Evolutionary conservation across 106 monocot genomes (phyloP), one percentile per base, ranked within the genome.

Genomic region (Hemerocallis citrina): DNA sequence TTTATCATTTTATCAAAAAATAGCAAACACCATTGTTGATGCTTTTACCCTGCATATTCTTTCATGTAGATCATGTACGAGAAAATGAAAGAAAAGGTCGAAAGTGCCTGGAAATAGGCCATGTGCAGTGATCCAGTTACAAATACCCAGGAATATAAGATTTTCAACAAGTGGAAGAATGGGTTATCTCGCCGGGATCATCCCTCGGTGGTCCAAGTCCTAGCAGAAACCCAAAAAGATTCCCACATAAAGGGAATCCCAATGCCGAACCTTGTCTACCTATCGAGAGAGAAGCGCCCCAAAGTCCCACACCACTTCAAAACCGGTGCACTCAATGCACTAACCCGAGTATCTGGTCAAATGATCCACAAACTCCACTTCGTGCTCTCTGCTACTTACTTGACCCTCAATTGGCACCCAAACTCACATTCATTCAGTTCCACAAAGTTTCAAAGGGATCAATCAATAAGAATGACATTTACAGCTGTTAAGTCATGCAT

Each of bases 401-500:
- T 5, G 89, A 89, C 67, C 47, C 71, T 2, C 52, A 11, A 2
- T 13, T 73, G 20, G 45, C 68, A 17, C 11, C 71, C 21, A 66
- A 46, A 1, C 74, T 85, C 28, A 78, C 89, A 2, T 89, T 40
- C 48, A 85, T 89, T 42, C 89, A 89, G 71, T 89, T 89, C 89
- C 89, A 0, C 89, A 89, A 61, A 45, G 52, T 5, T 89, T 70
- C 58, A 19, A 47, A 0, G 74, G 68, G 25, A n/a, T n/a, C n/a
- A n/a, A 40, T 85, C 29, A 81, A 72, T 66, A 57, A 57, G 55
- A 62, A 62, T 51, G 89, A 89, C 52, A 79, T 79, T 30, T 89
- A 89, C 28, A 78, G 62, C 6, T 32, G 58, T 20, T 75, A 78
- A 64, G 10, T 72, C 5, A 75, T 44, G 52, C 33, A 72, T 11